These are phyloP conservation scores for Thelonectria olida DNA, from an alignment of 2,329 filamentous ascomycete species.

Conservation along the genomic window DNA sequence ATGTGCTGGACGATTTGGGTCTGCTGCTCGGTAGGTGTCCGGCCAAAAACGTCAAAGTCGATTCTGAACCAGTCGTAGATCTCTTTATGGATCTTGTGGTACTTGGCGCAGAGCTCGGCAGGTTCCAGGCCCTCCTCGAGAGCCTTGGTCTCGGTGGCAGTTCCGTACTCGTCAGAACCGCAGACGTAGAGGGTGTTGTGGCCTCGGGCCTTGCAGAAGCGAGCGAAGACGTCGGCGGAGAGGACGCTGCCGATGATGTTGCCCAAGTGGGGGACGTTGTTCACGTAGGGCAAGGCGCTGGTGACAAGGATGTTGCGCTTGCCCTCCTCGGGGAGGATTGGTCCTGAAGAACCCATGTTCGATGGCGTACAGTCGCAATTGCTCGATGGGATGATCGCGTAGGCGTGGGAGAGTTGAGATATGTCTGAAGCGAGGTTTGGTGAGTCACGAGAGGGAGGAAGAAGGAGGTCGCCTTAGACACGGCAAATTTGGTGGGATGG, in stretches of 20 bases:
- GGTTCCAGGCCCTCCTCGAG: conserved; percentile 87
- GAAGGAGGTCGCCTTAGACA: conserved; percentile 32
- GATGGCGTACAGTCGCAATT: conserved; percentile 17
- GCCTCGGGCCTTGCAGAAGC: conserved; percentile 82
- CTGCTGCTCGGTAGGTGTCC: conserved; percentile 88
- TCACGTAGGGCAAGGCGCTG: conserved; percentile 85
- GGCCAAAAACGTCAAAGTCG: conserved; percentile 92
- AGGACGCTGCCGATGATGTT: conserved; percentile 90
- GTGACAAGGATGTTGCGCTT: conserved; percentile 92
- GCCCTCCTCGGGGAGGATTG: conserved; percentile 72
- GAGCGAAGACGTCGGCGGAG: conserved; percentile 86
- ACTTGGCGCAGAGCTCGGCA: conserved; percentile 88
- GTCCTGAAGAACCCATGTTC: conserved; percentile 40
- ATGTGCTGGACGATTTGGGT: conserved; percentile 94
- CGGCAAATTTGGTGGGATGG: conserved; percentile 38
- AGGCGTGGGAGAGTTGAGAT: not conserved
- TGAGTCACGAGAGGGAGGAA: conserved; percentile 36
- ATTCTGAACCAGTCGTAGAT: conserved; percentile 98
- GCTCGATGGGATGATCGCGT: not conserved
- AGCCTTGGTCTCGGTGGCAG: conserved; percentile 94
- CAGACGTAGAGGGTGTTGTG: conserved; percentile 86
- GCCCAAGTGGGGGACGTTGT: conserved; percentile 83
- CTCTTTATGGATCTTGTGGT: conserved; percentile 87
- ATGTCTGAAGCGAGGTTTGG: conserved; percentile 14
- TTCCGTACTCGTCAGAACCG: conserved; percentile 93